Percentiles rank a stretch among this genome's conserved stretches.
These are phyloP conservation scores for Colletotrichum sp. DNA, from an alignment of 2,329 filamentous ascomycete genomes.

Conservation along the genomic window DNA sequence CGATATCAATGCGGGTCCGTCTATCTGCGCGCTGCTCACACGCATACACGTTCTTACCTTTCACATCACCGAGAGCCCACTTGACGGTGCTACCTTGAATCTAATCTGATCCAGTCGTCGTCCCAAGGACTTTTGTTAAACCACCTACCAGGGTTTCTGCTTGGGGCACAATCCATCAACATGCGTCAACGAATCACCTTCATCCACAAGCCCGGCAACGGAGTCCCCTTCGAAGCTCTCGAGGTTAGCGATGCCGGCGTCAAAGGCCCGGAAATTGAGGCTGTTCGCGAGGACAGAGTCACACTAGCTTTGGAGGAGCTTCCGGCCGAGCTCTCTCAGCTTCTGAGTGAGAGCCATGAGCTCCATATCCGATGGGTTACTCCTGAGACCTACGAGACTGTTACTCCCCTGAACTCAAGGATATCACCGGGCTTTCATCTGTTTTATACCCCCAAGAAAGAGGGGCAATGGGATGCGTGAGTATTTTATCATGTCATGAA, in stretches of 20 bases:
- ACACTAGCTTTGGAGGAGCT: slow-evolving; percentile 78
- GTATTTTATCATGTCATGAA: neutral
- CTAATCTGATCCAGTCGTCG: neutral
- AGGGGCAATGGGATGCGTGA: slow-evolving; percentile 30
- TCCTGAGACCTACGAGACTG: slow-evolving; percentile 56
- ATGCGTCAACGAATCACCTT: slow-evolving; percentile 87
- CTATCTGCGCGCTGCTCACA: neutral
- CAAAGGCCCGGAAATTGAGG: slow-evolving; percentile 59
- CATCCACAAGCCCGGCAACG: slow-evolving; percentile 67
- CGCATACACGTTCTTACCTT: neutral
- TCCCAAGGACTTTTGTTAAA: neutral
- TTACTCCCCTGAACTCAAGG: slow-evolving; percentile 75
- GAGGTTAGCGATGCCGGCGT: slow-evolving; percentile 61
- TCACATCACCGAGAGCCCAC: slow-evolving; percentile 3
- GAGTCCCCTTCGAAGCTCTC: slow-evolving; percentile 68
- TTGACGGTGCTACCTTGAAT: neutral
- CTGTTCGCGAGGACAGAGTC: slow-evolving; percentile 78
- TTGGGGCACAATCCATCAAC: neutral
- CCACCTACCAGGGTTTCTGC: neutral
- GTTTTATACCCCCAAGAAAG: slow-evolving; percentile 68
- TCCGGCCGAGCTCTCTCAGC: slow-evolving; percentile 65
- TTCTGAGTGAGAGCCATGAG: slow-evolving; percentile 69
- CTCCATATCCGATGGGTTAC: slow-evolving; percentile 83
- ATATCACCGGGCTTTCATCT: slow-evolving; percentile 82
- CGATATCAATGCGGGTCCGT: neutral